phyloP scores from a whole-genome alignment of 345 rosid genomes.

The Lepidium aucheri region DNA sequence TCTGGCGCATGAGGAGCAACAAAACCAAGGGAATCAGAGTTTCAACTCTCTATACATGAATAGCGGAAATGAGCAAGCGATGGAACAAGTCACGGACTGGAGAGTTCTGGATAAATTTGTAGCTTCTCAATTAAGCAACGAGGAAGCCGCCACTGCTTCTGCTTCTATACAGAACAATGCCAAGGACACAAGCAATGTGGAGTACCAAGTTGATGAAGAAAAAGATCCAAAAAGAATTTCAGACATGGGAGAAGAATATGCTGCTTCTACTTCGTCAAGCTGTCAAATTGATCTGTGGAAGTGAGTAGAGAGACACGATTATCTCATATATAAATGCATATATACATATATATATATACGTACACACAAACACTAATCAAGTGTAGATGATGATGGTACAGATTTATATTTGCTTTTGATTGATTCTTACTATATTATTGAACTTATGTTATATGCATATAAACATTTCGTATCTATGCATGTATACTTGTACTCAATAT shows the following conservation, averaged over 20 bases:
- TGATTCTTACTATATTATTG: conserved; percentile 31
- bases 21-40: conserved; percentile 39
- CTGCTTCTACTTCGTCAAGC: conserved; percentile 56
- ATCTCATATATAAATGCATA: conserved; percentile 26
- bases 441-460: conserved; percentile 27
- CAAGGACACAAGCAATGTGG: conserved; percentile 16
- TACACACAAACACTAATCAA: conserved; percentile 19
- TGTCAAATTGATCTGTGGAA: conserved; percentile 91
- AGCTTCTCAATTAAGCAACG: conserved; percentile 93
- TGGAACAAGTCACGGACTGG: conserved; percentile 88
- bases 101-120: conserved; percentile 92
- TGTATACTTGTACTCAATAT: conserved; percentile 25
- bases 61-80: conserved; percentile 42
- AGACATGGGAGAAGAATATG: conserved; percentile 47
- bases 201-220: conserved; percentile 35
- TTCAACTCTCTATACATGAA: conserved; percentile 42
- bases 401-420: conserved; percentile 29
- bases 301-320: conserved; percentile 31
- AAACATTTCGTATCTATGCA: conserved; percentile 11
- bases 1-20: conserved; percentile 50
- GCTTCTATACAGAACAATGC: conserved; percentile 20
- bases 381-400: conserved; percentile 37
- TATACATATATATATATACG: conserved; percentile 18
- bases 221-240: conserved; percentile 42
- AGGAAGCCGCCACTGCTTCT: conserved; percentile 37